Percentiles rank a stretch among this genome's conserved stretches.
These are phyloP conservation scores for Caloboletus firmus DNA, from an alignment of 1,284 basidiomycete genomes.

Conservation along the genomic window DNA sequence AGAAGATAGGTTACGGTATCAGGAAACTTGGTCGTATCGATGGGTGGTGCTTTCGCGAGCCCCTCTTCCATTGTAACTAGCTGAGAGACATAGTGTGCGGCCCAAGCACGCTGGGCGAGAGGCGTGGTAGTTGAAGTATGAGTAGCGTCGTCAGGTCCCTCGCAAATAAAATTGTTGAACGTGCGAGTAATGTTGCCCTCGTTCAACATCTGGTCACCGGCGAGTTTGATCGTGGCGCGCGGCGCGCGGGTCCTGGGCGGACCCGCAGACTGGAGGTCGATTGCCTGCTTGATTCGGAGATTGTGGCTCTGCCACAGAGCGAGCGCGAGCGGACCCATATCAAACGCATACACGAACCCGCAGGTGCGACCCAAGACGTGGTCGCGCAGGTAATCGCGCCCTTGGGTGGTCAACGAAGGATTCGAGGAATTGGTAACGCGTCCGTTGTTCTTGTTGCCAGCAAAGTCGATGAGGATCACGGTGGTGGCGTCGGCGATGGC, in stretches of 20 bases:
- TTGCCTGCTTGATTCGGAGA: constrained; percentile 39
- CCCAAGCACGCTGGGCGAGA: constrained; percentile 54
- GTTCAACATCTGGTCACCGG: constrained; percentile 36
- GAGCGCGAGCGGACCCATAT: constrained; percentile 42
- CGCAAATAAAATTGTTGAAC: constrained; percentile 43
- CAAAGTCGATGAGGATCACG: constrained; percentile 30
- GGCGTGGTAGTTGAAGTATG: constrained; percentile 16
- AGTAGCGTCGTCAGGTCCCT: constrained; percentile 13
- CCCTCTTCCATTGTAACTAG: constrained; percentile 22
- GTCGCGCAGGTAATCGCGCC: constrained; percentile 30
- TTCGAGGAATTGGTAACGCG: constrained; percentile 30
- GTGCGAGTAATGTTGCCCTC: constrained; percentile 42
- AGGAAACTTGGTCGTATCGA: constrained; percentile 44
- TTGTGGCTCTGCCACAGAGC: constrained; percentile 34
- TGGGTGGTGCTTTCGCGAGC: constrained; percentile 33
- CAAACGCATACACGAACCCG: constrained; percentile 43
- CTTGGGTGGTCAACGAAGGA: constrained; percentile 11
- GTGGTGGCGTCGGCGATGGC: constrained; percentile 32
- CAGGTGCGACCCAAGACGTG: constrained; percentile 37
- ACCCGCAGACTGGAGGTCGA: constrained; percentile 59
- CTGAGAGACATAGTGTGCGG: constrained; percentile 43
- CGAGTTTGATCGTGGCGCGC: constrained; percentile 42
- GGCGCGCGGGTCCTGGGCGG: constrained; percentile 41
- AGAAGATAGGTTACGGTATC: constrained; percentile 32
- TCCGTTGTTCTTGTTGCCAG: constrained; percentile 36